Evolutionary conservation across 345 rosid genomes (phyloP).

Genomic region (Lenwebbia sp.): DNA sequence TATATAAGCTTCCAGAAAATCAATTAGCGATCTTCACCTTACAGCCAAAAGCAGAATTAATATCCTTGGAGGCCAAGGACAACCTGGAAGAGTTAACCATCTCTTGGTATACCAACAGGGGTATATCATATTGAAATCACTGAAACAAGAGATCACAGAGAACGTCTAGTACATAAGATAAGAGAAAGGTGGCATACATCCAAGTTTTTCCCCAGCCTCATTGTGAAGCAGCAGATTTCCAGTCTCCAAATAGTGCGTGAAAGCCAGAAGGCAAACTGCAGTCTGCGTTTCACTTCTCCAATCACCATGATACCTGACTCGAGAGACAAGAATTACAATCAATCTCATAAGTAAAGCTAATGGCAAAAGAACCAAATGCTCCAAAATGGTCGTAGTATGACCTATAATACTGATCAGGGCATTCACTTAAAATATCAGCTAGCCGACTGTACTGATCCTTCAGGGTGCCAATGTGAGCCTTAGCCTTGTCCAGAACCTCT

Average conservation of each 20-base stretch:
- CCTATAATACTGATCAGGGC: slow-evolving; percentile 86
- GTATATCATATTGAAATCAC: neutral
- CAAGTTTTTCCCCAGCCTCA: slow-evolving; percentile 71
- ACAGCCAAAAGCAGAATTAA: neutral
- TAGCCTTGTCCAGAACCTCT: slow-evolving; percentile 70
- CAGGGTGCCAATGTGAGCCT: slow-evolving; percentile 42
- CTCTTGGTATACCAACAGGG: neutral
- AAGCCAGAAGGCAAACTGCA: slow-evolving; percentile 78
- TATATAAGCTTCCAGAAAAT: neutral
- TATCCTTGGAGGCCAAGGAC: neutral
- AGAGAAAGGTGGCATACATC: slow-evolving; percentile 40
- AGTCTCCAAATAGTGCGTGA: slow-evolving; percentile 88
- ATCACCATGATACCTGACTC: slow-evolving; percentile 79
- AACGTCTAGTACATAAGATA: neutral
- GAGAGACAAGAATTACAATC: neutral
- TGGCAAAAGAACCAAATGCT: neutral
- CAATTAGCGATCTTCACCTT: neutral
- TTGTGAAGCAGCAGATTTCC: slow-evolving; percentile 66
- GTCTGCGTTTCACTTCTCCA: slow-evolving; percentile 90
- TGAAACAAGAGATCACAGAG: neutral
- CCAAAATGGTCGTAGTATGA: neutral
- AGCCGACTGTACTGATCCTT: slow-evolving; percentile 49
- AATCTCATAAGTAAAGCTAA: neutral
- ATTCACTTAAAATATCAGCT: slow-evolving; percentile 38
- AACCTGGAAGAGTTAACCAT: neutral